These are phyloP conservation scores for Adansonia digitata DNA, from an alignment of 345 rosid species.

Conservation along the genomic window DNA sequence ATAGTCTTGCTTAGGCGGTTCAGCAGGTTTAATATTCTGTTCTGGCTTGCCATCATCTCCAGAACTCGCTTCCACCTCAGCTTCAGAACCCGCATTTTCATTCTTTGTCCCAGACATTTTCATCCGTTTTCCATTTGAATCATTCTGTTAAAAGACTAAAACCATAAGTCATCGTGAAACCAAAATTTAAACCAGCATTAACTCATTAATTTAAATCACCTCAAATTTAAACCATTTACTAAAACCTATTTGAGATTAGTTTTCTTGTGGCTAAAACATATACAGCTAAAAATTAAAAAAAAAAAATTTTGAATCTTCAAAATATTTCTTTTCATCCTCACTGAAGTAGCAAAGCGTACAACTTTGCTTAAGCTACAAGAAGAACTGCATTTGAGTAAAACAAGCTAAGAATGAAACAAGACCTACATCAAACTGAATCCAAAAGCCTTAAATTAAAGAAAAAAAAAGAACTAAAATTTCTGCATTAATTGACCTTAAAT, in stretches of 20 bases:
- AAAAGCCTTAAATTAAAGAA: background rate
- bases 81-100: conserved; percentile 46
- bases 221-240: background rate
- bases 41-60: conserved; percentile 43
- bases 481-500: background rate
- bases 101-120: conserved; percentile 43
- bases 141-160: conserved; percentile 38
- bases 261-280: background rate
- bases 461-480: background rate
- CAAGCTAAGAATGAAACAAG: background rate
- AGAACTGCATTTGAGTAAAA: background rate
- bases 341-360: background rate
- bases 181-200: background rate
- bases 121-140: conserved; percentile 51
- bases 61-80: conserved; percentile 66
- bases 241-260: background rate
- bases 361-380: background rate
- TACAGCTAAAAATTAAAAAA: background rate
- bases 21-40: conserved; percentile 50
- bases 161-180: conserved; percentile 3
- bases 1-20: conserved; percentile 80
- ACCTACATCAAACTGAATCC: background rate
- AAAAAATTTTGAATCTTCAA: background rate
- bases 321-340: background rate
- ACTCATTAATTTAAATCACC: background rate